These are phyloP conservation scores for Boechera retrofracta DNA, from an alignment of 345 rosid genomes.

Conservation along the genomic window DNA sequence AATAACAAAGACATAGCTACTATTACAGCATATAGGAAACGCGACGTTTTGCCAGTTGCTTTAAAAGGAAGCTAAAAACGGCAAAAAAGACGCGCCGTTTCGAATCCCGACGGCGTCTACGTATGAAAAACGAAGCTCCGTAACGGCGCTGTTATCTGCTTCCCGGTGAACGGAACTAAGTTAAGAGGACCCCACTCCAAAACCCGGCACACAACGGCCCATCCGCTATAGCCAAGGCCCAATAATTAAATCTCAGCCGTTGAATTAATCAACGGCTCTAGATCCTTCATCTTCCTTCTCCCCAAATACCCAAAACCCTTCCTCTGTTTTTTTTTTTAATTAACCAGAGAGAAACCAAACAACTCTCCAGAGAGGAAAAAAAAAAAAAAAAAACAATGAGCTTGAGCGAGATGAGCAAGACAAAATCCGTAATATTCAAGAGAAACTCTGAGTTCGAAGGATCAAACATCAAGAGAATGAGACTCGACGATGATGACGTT, in stretches of 20 bases:
- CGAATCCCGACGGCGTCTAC: conserved; percentile 42
- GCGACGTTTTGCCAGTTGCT: conserved; percentile 14
- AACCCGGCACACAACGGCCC: conserved; percentile 16
- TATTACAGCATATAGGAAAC: background rate
- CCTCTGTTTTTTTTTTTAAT: conserved; percentile 26
- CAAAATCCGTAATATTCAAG: conserved; percentile 28
- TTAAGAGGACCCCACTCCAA: conserved; percentile 35
- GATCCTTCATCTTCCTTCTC: conserved; percentile 7
- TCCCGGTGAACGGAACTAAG: conserved; percentile 31
- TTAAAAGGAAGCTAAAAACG: conserved; percentile 40
- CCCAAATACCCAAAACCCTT: conserved; percentile 41
- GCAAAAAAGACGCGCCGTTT: conserved; percentile 43
- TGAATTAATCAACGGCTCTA: conserved; percentile 44
- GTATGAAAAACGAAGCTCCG: conserved; percentile 31
- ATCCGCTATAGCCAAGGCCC: conserved; percentile 31
- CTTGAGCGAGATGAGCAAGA: conserved; percentile 39
- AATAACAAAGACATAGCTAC: background rate
- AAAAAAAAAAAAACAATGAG: background rate
- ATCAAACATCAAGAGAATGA: conserved; percentile 50
- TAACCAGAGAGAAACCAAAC: conserved; percentile 32
- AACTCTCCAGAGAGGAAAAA: conserved; percentile 15
- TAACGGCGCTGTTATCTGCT: conserved; percentile 45
- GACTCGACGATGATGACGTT: conserved; percentile 32
- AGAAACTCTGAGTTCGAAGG: conserved; percentile 43
- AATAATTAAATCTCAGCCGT: conserved; percentile 49